phyloP scores from a whole-genome alignment of 345 rosid species.

The Eucalyptus tenuipes region DNA sequence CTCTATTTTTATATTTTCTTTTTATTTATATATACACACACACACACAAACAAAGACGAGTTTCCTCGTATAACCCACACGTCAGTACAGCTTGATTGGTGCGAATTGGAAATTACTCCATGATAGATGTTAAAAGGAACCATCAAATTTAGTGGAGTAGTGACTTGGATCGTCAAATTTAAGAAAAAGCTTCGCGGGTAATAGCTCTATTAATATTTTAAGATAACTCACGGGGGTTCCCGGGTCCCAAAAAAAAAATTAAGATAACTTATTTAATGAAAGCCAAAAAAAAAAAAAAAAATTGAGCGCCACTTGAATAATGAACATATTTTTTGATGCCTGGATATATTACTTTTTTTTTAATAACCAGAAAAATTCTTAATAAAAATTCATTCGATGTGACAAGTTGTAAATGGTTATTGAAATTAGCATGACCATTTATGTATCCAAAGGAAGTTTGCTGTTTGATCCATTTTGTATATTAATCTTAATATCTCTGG shows the following conservation, averaged over 20 bases:
- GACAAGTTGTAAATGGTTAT: not conserved
- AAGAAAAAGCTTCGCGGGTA: not conserved
- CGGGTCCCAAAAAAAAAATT: too few relatives aligned
- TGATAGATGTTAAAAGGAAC: not conserved
- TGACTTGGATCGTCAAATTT: not conserved
- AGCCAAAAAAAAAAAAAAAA: not conserved
- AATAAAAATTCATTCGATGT: not conserved
- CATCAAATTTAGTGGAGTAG: not conserved
- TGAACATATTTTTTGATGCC: not conserved
- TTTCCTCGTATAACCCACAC: not conserved
- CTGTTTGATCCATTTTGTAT: not conserved
- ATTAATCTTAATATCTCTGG: fast-evolving
- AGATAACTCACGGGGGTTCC: too few relatives aligned
- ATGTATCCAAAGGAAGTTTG: fast-evolving
- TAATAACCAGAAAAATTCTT: fast-evolving
- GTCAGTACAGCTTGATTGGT: not conserved
- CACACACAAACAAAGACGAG: not conserved
- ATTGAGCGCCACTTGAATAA: not conserved
- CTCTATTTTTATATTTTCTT: not conserved
- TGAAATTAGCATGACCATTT: not conserved
- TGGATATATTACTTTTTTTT: too few relatives aligned
- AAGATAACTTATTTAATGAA: not conserved
- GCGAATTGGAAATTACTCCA: not conserved
- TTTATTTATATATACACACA: too few relatives aligned
- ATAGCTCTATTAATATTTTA: too few relatives aligned